A percentile compares a stretch with the other conserved stretches of the same genome.
These are phyloP conservation scores for Penicillium polonicum DNA, from an alignment of 2,329 filamentous ascomycete genomes.

Conservation along the genomic window DNA sequence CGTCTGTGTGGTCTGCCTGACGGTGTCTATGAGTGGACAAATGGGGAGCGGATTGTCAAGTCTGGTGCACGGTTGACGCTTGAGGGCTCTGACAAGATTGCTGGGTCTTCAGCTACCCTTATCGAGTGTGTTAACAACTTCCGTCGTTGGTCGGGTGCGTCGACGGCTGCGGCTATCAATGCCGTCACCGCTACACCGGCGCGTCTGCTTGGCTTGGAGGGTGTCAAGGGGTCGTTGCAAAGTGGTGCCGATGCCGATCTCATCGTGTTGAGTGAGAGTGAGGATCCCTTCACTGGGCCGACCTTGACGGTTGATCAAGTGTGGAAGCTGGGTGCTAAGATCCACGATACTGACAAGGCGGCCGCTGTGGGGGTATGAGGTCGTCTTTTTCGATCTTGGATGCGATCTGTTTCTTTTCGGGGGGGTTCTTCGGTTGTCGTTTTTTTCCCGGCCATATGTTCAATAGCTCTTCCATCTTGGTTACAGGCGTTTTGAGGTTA, in stretches of 20 bases:
- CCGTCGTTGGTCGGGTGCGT: constrained; percentile 41
- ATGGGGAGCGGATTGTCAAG: constrained; percentile 60
- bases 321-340: constrained; percentile 45
- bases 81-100: constrained; percentile 76
- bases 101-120: constrained; percentile 58
- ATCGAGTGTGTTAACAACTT: constrained; percentile 49
- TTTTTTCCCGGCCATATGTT: background rate
- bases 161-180: constrained; percentile 41
- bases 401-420: background rate
- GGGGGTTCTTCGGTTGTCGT: background rate
- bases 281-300: constrained; percentile 31
- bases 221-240: constrained; percentile 41
- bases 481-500: constrained; percentile 2
- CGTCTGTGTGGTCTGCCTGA: constrained; percentile 79
- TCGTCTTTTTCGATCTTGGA: background rate
- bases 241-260: constrained; percentile 45
- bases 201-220: constrained; percentile 39
- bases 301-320: constrained; percentile 43
- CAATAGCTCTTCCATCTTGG: background rate
- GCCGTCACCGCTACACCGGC: constrained; percentile 44
- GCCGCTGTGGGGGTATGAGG: background rate
- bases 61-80: constrained; percentile 70
- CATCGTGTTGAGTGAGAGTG: constrained; percentile 39
- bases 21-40: constrained; percentile 82
- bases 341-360: constrained; percentile 38